Conservation (phyloP, 306 rosid species). For the Lithocarpus polystachyus region DNA sequence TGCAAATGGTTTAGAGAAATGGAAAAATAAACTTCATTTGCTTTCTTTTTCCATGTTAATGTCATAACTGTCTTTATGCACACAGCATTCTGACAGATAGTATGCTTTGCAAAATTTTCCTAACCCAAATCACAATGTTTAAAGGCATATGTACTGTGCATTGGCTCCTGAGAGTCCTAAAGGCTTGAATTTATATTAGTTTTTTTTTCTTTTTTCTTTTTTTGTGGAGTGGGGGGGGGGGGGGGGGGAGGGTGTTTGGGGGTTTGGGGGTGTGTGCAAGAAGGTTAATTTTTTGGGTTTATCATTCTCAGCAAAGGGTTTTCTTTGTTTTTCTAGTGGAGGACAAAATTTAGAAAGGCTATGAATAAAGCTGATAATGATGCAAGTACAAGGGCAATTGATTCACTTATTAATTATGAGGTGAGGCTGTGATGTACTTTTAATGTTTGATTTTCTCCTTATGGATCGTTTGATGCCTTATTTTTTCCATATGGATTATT, state of each 20-base stretch:
- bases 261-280: not conserved
- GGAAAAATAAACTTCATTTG: conserved; percentile 1
- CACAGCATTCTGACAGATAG: not conserved
- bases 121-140: not conserved
- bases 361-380: conserved; percentile 98
- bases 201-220: too few relatives aligned
- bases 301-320: conserved; percentile 6
- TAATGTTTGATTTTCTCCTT: not conserved
- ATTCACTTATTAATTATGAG: conserved; percentile 97
- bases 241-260: not conserved
- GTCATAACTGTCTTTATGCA: not conserved
- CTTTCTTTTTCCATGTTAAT: not conserved
- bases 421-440: conserved; percentile 34
- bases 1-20: not conserved
- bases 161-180: not conserved
- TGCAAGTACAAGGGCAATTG: conserved; percentile 81
- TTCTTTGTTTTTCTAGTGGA: conserved; percentile 69
- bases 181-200: not conserved
- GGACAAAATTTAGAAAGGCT: conserved; percentile 91
- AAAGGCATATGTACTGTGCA: not conserved
- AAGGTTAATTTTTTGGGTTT: not conserved
- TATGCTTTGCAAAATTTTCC: not conserved
- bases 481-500: not conserved
- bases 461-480: not conserved
- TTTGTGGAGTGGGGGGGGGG: not conserved